A percentile compares a stretch with the other conserved stretches of the same genome.
Conservation (phyloP, 2,329 filamentous ascomycete genomes). For the Xylariaceae sp. region DNA sequence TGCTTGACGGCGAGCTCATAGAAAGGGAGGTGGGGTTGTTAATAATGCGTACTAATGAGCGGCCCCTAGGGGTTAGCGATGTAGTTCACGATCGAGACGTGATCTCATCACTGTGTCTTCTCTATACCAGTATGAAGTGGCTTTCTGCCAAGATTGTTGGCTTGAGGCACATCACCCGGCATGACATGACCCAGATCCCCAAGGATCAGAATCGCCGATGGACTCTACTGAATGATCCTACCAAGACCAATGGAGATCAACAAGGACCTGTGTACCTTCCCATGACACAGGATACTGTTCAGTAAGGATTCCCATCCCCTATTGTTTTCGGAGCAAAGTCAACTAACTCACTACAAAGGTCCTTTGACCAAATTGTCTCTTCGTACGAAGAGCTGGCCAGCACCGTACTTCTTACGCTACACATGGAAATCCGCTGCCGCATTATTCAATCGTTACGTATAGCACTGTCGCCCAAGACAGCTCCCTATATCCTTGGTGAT, state of each 20-base stretch:
- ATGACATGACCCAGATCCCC: slow-evolving; percentile 53
- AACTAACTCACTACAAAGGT: slow-evolving; percentile 41
- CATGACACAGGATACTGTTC: slow-evolving; percentile 77
- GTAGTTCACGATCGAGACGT: slow-evolving; percentile 86
- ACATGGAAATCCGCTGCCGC: slow-evolving; percentile 82
- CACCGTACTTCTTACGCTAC: slow-evolving; percentile 76
- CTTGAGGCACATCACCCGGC: slow-evolving; percentile 74
- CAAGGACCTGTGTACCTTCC: slow-evolving; percentile 73
- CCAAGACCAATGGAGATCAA: slow-evolving; percentile 51
- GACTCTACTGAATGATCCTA: slow-evolving; percentile 69
- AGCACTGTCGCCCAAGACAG: slow-evolving; percentile 55
- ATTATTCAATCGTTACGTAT: slow-evolving; percentile 72
- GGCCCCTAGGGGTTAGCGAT: slow-evolving; percentile 67
- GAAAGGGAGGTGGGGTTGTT: slow-evolving; percentile 57
- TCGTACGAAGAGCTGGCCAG: slow-evolving; percentile 77
- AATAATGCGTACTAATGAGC: slow-evolving; percentile 53
- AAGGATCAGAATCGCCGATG: slow-evolving; percentile 66
- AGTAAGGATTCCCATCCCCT: slow-evolving; percentile 47
- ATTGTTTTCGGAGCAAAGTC: background rate
- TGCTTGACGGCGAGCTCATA: slow-evolving; percentile 51
- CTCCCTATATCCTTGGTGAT: slow-evolving; percentile 58
- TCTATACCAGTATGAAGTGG: slow-evolving; percentile 99
- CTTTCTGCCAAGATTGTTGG: slow-evolving; percentile 76
- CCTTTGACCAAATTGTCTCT: slow-evolving; percentile 80
- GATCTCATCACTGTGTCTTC: slow-evolving; percentile 74